These are phyloP conservation scores for Corylus heterophylla DNA, from an alignment of 306 rosid genomes.

Conservation along the genomic window DNA sequence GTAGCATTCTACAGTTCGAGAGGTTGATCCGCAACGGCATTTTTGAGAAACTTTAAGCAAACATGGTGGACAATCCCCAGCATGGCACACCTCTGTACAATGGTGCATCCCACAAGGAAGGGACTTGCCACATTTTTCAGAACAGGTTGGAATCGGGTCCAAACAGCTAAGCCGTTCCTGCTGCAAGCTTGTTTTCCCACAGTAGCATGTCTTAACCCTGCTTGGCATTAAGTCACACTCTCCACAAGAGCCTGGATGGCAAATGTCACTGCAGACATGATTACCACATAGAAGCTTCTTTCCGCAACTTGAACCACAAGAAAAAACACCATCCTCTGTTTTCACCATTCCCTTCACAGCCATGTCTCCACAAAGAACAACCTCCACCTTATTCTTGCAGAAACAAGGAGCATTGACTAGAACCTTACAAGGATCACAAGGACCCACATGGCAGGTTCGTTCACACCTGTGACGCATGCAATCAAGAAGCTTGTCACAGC, in stretches of 20 bases:
- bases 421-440: conserved; percentile 81
- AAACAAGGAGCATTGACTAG: conserved; percentile 69
- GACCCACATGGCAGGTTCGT: conserved; percentile 69
- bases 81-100: conserved; percentile 72
- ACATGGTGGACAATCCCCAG: conserved; percentile 83
- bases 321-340: conserved; percentile 66
- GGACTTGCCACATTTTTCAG: conserved; percentile 58
- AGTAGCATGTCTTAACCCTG: conserved; percentile 68
- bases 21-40: conserved; percentile 77
- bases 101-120: conserved; percentile 64
- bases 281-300: conserved; percentile 68
- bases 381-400: conserved; percentile 59
- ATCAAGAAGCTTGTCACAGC: conserved; percentile 72
- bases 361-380: conserved; percentile 76
- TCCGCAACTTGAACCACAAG: conserved; percentile 66
- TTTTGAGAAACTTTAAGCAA: conserved; percentile 65
- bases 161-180: conserved; percentile 67
- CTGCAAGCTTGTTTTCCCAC: conserved; percentile 80
- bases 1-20: conserved; percentile 72
- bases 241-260: conserved; percentile 83
- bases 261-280: conserved; percentile 63
- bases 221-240: conserved; percentile 68
- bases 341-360: conserved; percentile 69
- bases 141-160: conserved; percentile 86
- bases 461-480: conserved; percentile 80